Evolutionary conservation across 257 asterid genomes (phyloP), one percentile per base, ranked within the genome.

Genomic region (Petrea volubilis): DNA sequence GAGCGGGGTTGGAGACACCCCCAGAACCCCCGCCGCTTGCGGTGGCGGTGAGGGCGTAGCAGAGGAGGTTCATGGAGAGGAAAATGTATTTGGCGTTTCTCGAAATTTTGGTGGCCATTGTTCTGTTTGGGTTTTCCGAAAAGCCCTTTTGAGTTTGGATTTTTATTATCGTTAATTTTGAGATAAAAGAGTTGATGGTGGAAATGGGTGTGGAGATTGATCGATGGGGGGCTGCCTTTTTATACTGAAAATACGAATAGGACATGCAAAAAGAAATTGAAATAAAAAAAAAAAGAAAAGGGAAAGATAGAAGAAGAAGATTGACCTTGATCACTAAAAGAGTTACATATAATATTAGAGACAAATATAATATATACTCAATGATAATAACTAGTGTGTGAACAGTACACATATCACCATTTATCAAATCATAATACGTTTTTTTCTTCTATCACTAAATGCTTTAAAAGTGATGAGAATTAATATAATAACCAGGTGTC

Each of bases 31-130:
- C 40, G 20, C 36, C 25, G 14, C 43, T 25, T 38, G 75, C 68
- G 41, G 58, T 47, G 60, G 68, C 57, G 65, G 47, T 24, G 0
- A 75, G 11, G 24, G 29, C 51, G 55, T 60, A 62, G 81, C 51
- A 67, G 21, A 67, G 67, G 11, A 75, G 74, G 73, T 53, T 72
- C 58, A 76, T 20, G 33, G 67, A 38, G 60, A 71, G 56, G n/a
- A 72, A 38, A 56, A 72, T 12, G 15, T 2, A 31, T 3, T 11
- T 47, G 67, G 71, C 11, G 7, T 47, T 65, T 27, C 40, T 50
- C 66, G 60, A 29, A 14, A 66, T 12, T 53, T 34, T 67, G 56
- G 70, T 27, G 44, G 27, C 70, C 84, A 79, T 79, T 21, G 17
- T 25, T 18, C 2, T 3, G 18, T 50, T 3, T 44, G 2, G 11